Conservation (phyloP, 441 rosid species). For the Euphorbia schlechtendalii region DNA sequence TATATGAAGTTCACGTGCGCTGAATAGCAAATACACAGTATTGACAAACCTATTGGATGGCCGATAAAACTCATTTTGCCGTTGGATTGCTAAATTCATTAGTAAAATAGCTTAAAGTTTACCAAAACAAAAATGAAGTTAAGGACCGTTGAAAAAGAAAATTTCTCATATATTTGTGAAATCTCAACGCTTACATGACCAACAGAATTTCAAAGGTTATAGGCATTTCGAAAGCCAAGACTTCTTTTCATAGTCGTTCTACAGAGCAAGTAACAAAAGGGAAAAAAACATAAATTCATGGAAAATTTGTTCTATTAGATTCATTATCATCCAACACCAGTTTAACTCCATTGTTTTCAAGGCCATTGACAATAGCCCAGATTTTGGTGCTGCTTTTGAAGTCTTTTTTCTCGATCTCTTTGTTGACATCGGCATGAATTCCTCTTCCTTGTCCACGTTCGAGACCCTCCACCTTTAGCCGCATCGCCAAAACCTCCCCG, state of each 20-base stretch:
- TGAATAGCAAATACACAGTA: too few species aligned
- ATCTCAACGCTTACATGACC: too few species aligned
- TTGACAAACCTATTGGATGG: too few species aligned
- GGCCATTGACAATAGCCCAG: constrained; percentile 60
- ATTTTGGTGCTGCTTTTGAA: constrained; percentile 28
- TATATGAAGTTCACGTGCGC: too few species aligned
- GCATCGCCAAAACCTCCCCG: constrained; percentile 45
- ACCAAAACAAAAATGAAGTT: too few species aligned
- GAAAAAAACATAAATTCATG: constrained; percentile 1
- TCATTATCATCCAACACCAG: constrained; percentile 47
- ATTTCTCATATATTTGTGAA: too few species aligned
- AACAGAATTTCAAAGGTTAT: neutral
- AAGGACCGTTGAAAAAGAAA: too few species aligned
- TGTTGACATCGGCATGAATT: constrained; percentile 27
- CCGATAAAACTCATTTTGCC: too few species aligned
- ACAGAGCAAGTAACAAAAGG: neutral
- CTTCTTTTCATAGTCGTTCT: neutral
- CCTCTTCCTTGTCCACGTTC: constrained; percentile 39
- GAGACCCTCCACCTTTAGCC: constrained; percentile 43
- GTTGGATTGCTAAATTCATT: too few species aligned
- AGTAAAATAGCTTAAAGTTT: too few species aligned
- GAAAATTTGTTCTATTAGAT: constrained; percentile 14
- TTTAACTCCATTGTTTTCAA: constrained; percentile 62
- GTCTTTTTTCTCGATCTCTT: constrained; percentile 30
- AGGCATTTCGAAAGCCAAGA: neutral